These are phyloP conservation scores for Ogataea hybrid DNA, from an alignment of 1,139 yeast species.

Conservation along the genomic window DNA sequence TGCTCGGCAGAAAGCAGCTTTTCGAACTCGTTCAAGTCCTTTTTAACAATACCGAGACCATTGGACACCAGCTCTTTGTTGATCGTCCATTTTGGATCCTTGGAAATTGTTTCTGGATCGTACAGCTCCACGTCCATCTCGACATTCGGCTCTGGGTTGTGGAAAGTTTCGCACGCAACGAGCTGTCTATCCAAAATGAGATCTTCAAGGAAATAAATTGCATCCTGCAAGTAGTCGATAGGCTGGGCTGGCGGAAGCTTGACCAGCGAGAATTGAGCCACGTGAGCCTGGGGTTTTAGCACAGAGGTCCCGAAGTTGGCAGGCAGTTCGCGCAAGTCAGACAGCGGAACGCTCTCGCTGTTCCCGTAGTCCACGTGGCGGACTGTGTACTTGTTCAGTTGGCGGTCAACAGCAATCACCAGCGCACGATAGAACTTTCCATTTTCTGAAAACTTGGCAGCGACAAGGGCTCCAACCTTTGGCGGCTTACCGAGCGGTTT, in stretches of 20 bases:
- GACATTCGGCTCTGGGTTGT: conserved; percentile 39
- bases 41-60: conserved; percentile 66
- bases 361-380: conserved; percentile 69
- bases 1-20: conserved; percentile 38
- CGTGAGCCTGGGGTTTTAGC: conserved; percentile 57
- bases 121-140: conserved; percentile 55
- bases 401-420: conserved; percentile 50
- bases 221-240: conserved; percentile 58
- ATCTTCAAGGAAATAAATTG: conserved; percentile 56
- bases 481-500: conserved; percentile 36
- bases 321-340: conserved; percentile 55
- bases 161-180: conserved; percentile 54
- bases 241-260: conserved; percentile 60
- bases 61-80: conserved; percentile 60
- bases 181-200: conserved; percentile 53
- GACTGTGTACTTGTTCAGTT: conserved; percentile 47
- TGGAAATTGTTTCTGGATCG: conserved; percentile 54
- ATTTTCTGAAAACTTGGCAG: conserved; percentile 54
- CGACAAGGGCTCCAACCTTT: conserved; percentile 57
- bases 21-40: conserved; percentile 37
- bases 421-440: conserved; percentile 62
- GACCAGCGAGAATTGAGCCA: conserved; percentile 55
- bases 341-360: conserved; percentile 45
- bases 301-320: conserved; percentile 42
- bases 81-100: conserved; percentile 58